Evolutionary conservation across 2,329 filamentous ascomycete species (phyloP).

Genomic region (Cordyceps pruinosa): DNA sequence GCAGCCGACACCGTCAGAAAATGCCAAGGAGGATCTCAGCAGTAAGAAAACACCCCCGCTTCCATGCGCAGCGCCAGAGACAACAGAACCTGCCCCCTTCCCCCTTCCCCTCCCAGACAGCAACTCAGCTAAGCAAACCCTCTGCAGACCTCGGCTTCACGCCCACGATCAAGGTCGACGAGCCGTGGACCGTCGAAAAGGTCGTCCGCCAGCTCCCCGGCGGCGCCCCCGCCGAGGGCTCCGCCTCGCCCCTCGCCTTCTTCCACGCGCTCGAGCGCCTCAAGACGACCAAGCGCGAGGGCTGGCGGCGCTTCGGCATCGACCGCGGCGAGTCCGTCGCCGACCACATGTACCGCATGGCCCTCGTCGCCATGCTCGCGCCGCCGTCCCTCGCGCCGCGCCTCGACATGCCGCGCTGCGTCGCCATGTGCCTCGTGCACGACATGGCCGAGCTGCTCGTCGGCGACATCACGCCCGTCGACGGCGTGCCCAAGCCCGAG

Average conservation of each 20-base stretch:
- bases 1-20: slow-evolving; percentile 19
- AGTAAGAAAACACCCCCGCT: slow-evolving; percentile 16
- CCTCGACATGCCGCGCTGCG: slow-evolving; percentile 76
- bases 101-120: background rate
- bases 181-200: slow-evolving; percentile 49
- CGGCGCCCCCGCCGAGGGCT: slow-evolving; percentile 46
- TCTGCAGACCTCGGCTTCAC: slow-evolving; percentile 28
- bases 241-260: slow-evolving; percentile 75
- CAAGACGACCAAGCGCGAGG: slow-evolving; percentile 94
- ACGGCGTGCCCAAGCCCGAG: slow-evolving; percentile 76
- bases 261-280: slow-evolving; percentile 91
- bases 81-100: too few relatives aligned
- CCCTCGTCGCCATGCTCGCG: slow-evolving; percentile 87
- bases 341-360: slow-evolving; percentile 99
- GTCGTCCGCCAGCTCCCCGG: slow-evolving; percentile 60
- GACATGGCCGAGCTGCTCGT: slow-evolving; percentile 96
- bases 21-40: slow-evolving; percentile 17
- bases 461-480: slow-evolving; percentile 92
- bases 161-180: slow-evolving; percentile 33
- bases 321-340: slow-evolving; percentile 76
- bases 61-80: too few relatives aligned
- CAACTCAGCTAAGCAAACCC: background rate
- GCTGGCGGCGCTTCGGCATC: slow-evolving; percentile 87
- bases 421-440: slow-evolving; percentile 91
- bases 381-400: slow-evolving; percentile 64